Base-by-base conservation (phyloP, 495 filamentous ascomycete species). In the Thozetella sp. region DNA sequence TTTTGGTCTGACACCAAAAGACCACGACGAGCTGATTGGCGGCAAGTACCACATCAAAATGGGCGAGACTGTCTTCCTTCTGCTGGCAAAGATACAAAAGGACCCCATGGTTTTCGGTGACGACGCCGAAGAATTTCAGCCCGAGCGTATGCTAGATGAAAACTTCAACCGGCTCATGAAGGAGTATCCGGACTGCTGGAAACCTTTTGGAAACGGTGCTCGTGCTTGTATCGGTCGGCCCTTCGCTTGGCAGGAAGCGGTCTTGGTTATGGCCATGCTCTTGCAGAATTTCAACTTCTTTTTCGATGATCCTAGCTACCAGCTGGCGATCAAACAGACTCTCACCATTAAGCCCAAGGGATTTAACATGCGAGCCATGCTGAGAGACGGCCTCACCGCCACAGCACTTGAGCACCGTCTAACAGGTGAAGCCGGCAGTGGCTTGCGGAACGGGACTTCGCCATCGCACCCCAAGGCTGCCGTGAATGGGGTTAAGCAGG, bases 271-370 rank as follows among this genome's bases (percentile, higher is more conserved):
- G 48, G 82, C 80, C 2, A 74, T 88, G 65, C 68, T 89, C 24
- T 67, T 90, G 27, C 86, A 89, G 60, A 83, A 83, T 61, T 88
- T 90, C 73, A 80, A 89, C 65, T 84, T 88, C 57, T 63, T 71
- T 2, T 56, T 82, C 12, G 77, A 82, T 34, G 85, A 89, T 55
- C 80, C 83, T 2, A 71, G 60, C 19, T 93, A 93, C 53, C 72
- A 84, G 43, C 74, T 94, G 25, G 79, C 86, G 45, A 72, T 90
- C 63, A 90, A 89, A 67, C 83, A 90, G 68, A 91, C 89, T 0
- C 75, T 93, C 13, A 93, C 90, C 0, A 83, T 90, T 68, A 95
- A 93, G 68, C 91, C 91, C 0, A 86, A 88, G 55, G 85, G 83
- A 46, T 89, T 93, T 68, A 80, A 80, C 52, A 91, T 95, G 77